Base-by-base conservation (phyloP, 805 yeast genomes). In the Yamadazyma phyllophila region DNA sequence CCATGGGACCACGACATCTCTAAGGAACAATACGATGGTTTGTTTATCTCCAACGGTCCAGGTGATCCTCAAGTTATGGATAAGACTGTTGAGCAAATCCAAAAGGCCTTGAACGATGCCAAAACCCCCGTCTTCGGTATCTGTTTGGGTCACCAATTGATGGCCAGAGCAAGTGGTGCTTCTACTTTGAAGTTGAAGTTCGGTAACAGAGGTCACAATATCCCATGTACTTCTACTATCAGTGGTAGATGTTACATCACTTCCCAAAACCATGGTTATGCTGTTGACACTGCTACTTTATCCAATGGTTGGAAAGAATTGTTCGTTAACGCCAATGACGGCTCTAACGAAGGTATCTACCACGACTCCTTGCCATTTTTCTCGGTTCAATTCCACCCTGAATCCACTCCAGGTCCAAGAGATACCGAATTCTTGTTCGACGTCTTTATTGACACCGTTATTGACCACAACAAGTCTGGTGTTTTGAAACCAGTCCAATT, bases 311-410 rank as follows among this genome's bases (percentile, higher is more conserved):
- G 98, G 98, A 82, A 88, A 66, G 96, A 92, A 69, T 80, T 92
- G 59, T 94, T 94, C 60, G 91, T 89, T 39, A 94, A 94, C 63
- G 88, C 98, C 50, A 94, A 94, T 64, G 99, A 94, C 71, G 92
- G 91, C 45, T 90, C 98, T 32, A 94, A 94, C 69, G 99, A 94
- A 77, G 99, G 99, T 83, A 89, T 94, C 52, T 92, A 89, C 75
- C 88, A 92, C 71, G 78, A 84, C 36, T 76, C 81, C 54, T 77
- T 85, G 67, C 99, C 99, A 33, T 85, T 77, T 65, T 94, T 94
- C 78, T 94, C 99, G 12, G 98, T 94, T 40, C 99, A 94, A 76
- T 92, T 94, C 79, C 99, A 94, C 67, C 99, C 99, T 20, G 99
- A 94, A 76, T 88, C 97, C 17, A 89, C 96, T 41, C 98, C 99